Percentiles rank a stretch among this genome's conserved stretches.
These are phyloP conservation scores for Fusarium sp. DNA, from an alignment of 2,329 filamentous ascomycete genomes.

Conservation along the genomic window DNA sequence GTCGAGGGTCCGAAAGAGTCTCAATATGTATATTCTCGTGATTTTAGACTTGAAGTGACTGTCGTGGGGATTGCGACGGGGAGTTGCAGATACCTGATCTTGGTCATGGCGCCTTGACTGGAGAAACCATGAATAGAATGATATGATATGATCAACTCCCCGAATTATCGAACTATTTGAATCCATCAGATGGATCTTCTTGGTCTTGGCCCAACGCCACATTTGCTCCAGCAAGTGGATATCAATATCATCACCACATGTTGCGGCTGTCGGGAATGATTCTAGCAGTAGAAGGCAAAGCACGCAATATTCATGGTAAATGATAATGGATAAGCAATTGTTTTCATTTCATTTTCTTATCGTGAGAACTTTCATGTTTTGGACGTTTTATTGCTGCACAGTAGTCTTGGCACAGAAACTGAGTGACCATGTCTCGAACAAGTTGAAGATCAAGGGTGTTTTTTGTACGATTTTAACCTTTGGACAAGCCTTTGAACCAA, in stretches of 20 bases:
- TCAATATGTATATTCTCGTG: background rate
- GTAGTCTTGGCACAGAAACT: background rate
- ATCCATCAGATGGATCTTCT: background rate
- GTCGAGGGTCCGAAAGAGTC: background rate
- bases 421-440: too few species aligned
- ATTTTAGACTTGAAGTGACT: background rate
- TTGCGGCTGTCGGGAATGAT: background rate
- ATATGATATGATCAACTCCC: slow-evolving; percentile 31
- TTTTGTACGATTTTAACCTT: background rate
- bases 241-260: background rate
- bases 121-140: slow-evolving; percentile 9
- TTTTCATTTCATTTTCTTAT: background rate
- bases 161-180: slow-evolving; percentile 10
- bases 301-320: background rate
- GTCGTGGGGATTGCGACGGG: background rate
- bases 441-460: background rate
- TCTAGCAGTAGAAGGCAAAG: background rate
- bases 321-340: background rate
- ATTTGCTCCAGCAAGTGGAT: background rate
- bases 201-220: background rate
- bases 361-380: background rate
- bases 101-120: slow-evolving; percentile 5
- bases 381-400: background rate
- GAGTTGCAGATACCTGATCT: background rate
- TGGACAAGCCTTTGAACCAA: background rate